Conservation (phyloP, 2,329 filamentous ascomycete species). For the Didymella pomorum region DNA sequence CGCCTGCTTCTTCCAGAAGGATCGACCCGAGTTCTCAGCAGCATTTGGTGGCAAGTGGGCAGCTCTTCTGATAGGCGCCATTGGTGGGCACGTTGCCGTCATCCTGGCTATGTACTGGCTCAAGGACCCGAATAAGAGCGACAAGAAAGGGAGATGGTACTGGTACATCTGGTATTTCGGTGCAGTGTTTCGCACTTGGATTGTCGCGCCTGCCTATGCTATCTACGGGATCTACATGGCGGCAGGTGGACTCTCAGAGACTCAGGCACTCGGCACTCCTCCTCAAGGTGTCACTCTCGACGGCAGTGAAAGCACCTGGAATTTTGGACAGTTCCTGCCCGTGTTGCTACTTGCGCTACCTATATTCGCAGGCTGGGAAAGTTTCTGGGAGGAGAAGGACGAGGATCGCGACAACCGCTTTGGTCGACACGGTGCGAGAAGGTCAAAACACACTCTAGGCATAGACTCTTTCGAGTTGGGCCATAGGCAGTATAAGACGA, state of each 20-base stretch:
- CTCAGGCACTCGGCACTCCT: slow-evolving; percentile 38
- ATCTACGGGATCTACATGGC: slow-evolving; percentile 43
- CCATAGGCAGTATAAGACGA: slow-evolving; percentile 1
- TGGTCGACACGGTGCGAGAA: slow-evolving; percentile 14
- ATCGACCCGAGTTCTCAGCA: slow-evolving; percentile 29
- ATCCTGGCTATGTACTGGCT: slow-evolving; percentile 44
- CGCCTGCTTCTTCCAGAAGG: slow-evolving; percentile 40
- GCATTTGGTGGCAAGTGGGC: slow-evolving; percentile 43
- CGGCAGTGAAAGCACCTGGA: slow-evolving; percentile 39
- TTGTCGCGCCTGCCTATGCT: slow-evolving; percentile 42
- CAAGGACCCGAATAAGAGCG: slow-evolving; percentile 13
- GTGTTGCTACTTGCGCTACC: slow-evolving; percentile 42
- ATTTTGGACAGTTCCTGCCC: slow-evolving; percentile 44
- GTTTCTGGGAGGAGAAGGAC: slow-evolving; percentile 40
- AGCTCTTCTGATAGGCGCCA: slow-evolving; percentile 38
- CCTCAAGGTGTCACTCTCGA: slow-evolving; percentile 26
- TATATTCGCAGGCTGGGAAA: slow-evolving; percentile 45
- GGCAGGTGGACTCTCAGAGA: slow-evolving; percentile 28
- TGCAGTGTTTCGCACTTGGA: slow-evolving; percentile 38
- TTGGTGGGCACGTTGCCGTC: slow-evolving; percentile 40
- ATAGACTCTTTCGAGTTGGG: slow-evolving; percentile 9
- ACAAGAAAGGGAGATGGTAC: slow-evolving; percentile 26
- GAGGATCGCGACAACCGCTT: slow-evolving; percentile 34
- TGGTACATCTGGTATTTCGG: slow-evolving; percentile 36
- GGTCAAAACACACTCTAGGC: slow-evolving; percentile 19